A percentile compares a stretch with the other conserved stretches of the same genome.
These are phyloP conservation scores for Auricularia sp. DNA, from an alignment of 768 basidiomycete species.

Conservation along the genomic window DNA sequence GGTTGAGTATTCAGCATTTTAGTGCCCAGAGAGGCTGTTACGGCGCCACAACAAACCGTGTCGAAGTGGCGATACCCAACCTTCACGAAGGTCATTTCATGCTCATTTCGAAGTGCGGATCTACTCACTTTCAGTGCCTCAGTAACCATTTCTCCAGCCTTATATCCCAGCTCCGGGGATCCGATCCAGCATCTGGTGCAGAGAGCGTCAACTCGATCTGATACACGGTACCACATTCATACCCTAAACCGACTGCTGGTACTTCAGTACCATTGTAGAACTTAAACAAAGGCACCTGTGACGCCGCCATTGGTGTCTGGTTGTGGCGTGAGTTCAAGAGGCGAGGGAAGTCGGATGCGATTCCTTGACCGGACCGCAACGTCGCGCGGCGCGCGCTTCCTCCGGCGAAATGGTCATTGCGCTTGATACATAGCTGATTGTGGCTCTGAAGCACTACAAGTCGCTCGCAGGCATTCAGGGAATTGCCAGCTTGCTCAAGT, in stretches of 20 bases:
- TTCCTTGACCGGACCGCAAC: too few relatives aligned
- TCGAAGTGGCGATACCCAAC: neutral
- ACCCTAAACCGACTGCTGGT: neutral
- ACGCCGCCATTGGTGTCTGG: neutral
- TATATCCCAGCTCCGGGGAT: neutral
- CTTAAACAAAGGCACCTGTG: neutral
- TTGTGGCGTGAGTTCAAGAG: too few relatives aligned
- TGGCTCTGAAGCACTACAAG: too few relatives aligned
- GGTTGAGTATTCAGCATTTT: neutral
- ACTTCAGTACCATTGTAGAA: neutral
- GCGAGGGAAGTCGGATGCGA: too few relatives aligned
- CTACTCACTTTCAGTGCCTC: neutral
- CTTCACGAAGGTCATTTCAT: neutral
- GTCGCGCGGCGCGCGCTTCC: too few relatives aligned
- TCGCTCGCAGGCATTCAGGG: too few relatives aligned
- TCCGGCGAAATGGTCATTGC: too few relatives aligned
- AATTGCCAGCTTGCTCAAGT: too few relatives aligned
- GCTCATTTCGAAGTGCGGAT: neutral
- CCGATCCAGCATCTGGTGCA: neutral
- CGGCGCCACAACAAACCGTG: neutral
- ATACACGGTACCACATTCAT: neutral
- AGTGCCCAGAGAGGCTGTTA: neutral
- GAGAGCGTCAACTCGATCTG: neutral
- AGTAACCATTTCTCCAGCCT: neutral
- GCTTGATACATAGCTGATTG: too few relatives aligned